These are phyloP conservation scores for Annulohypoxylon maeteangense DNA, from an alignment of 495 filamentous ascomycete genomes.

Conservation along the genomic window DNA sequence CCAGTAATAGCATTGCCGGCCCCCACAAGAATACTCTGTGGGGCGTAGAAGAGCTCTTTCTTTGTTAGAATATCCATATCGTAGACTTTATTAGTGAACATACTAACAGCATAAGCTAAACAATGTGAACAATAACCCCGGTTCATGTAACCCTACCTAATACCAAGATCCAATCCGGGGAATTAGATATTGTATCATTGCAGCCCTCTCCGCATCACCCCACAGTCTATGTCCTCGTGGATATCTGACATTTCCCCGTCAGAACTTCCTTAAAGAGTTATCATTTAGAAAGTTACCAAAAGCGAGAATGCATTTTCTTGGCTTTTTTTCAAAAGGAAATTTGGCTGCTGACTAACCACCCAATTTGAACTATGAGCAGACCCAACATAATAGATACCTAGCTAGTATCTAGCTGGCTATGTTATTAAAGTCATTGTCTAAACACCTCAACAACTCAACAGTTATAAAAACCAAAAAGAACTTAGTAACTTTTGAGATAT, in stretches of 20 bases:
- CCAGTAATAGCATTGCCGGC: constrained; percentile 30
- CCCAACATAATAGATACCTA: no score
- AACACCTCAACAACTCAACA: no score
- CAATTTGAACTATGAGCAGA: no score
- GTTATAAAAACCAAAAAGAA: no score
- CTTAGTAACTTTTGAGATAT: no score
- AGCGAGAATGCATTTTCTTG: no score
- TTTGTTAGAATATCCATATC: constrained; percentile 4
- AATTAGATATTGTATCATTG: constrained; percentile 16
- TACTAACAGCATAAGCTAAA: constrained; percentile 14
- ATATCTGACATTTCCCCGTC: neutral
- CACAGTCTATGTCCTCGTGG: constrained; percentile 18
- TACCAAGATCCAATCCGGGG: constrained; percentile 35
- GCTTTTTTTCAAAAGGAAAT: no score
- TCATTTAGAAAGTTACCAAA: no score
- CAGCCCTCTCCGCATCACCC: constrained; percentile 32
- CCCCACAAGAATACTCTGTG: neutral
- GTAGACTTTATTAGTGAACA: constrained; percentile 7
- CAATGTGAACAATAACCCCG: constrained; percentile 10
- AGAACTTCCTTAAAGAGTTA: neutral
- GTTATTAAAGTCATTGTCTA: no score
- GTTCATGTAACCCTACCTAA: constrained; percentile 35
- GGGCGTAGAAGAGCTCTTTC: constrained; percentile 3
- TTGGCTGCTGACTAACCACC: no score
- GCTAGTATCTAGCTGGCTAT: no score